Evolutionary conservation across 2,329 filamentous ascomycete species (phyloP).

Genomic region (Aphanoascus verrucosus): DNA sequence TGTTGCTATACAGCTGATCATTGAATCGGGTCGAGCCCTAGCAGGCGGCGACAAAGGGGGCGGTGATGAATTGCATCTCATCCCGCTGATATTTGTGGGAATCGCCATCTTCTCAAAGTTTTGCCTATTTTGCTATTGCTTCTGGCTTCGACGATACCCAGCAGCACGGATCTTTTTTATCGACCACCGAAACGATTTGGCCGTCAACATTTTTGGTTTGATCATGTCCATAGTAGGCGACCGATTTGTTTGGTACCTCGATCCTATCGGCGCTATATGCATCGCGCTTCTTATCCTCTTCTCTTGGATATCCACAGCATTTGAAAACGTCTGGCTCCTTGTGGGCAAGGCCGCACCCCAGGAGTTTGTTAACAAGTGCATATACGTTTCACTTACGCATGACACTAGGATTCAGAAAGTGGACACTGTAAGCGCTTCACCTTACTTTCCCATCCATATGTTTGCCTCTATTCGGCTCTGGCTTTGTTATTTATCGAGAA

Average conservation of each 20-base stretch:
- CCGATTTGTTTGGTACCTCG: constrained; percentile 47
- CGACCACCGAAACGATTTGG: constrained; percentile 49
- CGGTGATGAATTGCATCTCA: constrained; percentile 40
- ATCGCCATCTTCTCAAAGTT: constrained; percentile 29
- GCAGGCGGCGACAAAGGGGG: constrained; percentile 36
- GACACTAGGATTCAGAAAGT: constrained; percentile 47
- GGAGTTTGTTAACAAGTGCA: constrained; percentile 47
- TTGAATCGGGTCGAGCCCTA: constrained; percentile 48
- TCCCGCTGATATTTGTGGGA: constrained; percentile 47
- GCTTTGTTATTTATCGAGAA: not conserved
- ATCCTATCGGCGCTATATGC: constrained; percentile 50
- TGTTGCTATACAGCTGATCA: constrained; percentile 51
- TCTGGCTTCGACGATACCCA: constrained; percentile 17
- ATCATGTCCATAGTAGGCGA: constrained; percentile 47
- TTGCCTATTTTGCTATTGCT: constrained; percentile 18
- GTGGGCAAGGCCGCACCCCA: constrained; percentile 52
- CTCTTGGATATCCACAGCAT: constrained; percentile 51
- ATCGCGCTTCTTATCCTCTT: constrained; percentile 52
- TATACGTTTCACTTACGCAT: constrained; percentile 47
- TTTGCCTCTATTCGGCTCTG: not conserved
- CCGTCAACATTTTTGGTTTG: constrained; percentile 46
- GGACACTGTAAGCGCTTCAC: constrained; percentile 34
- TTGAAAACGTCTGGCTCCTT: constrained; percentile 52
- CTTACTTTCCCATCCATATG: not conserved
- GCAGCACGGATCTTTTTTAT: constrained; percentile 26